Evolutionary conservation across 2,329 filamentous ascomycete genomes (phyloP).

Genomic region (Exutisphaerella laricina): DNA sequence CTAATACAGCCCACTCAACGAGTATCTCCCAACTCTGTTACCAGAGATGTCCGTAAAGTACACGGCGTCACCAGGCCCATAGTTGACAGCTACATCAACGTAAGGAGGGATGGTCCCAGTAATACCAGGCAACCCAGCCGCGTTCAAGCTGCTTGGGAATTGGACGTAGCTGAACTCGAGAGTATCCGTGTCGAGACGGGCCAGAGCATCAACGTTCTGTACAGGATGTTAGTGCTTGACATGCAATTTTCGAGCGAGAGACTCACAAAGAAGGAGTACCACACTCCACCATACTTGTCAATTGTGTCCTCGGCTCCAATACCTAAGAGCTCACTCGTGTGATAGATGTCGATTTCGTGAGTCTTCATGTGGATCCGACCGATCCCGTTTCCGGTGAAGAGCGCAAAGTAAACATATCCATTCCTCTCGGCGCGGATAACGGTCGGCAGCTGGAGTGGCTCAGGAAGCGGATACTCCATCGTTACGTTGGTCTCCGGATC

Average conservation of each 20-base stretch:
- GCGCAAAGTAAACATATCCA: slow-evolving; percentile 22
- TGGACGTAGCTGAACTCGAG: slow-evolving; percentile 10
- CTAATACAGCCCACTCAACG: slow-evolving; percentile 5
- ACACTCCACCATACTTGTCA: slow-evolving; percentile 19
- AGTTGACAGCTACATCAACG: slow-evolving; percentile 16
- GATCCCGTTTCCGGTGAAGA: slow-evolving; percentile 20
- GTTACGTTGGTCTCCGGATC: slow-evolving; percentile 17
- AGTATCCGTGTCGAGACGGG: slow-evolving; percentile 6
- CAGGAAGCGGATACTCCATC: slow-evolving; percentile 16
- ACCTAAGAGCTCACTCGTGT: slow-evolving; percentile 10
- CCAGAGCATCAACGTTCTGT: slow-evolving; percentile 1
- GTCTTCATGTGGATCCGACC: slow-evolving; percentile 21
- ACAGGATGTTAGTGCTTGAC: too few relatives aligned
- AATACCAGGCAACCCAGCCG: slow-evolving; percentile 2
- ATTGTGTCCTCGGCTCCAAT: slow-evolving; percentile 18
- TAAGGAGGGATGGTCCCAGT: slow-evolving; percentile 13
- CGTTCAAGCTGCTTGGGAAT: slow-evolving; percentile 8
- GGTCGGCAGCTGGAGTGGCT: slow-evolving; percentile 17
- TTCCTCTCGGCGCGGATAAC: slow-evolving; percentile 21
- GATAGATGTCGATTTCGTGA: slow-evolving; percentile 18
- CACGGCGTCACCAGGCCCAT: slow-evolving; percentile 11
- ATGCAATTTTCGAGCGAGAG: too few relatives aligned
- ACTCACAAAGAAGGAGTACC: slow-evolving; percentile 18
- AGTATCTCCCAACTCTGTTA: slow-evolving; percentile 6
- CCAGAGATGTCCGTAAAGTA: slow-evolving; percentile 10